A percentile compares a stretch with the other conserved stretches of the same genome.
Conservation (phyloP, 306 rosid species). For the Cajanus cajan region DNA sequence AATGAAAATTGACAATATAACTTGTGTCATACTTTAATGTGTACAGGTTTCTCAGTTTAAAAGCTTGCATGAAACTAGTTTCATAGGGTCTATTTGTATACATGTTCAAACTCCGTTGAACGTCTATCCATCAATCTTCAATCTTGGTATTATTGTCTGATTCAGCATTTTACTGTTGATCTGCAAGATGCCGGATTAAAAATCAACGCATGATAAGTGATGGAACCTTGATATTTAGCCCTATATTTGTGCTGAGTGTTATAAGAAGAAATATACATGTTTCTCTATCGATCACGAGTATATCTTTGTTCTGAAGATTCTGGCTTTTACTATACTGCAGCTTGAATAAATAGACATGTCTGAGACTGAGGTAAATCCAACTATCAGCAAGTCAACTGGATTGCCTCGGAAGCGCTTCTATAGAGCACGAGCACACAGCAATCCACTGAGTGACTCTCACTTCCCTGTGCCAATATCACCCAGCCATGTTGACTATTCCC, state of each 20-base stretch:
- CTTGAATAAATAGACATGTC: slow-evolving; percentile 49
- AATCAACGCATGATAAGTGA: slow-evolving; percentile 5
- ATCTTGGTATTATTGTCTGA: neutral
- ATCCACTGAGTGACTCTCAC: slow-evolving; percentile 95
- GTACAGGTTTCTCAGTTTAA: neutral
- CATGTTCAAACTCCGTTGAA: no score
- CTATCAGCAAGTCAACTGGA: slow-evolving; percentile 77
- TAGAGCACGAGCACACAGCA: slow-evolving; percentile 96
- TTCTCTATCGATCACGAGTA: neutral
- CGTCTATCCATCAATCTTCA: slow-evolving; percentile 1
- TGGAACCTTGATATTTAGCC: neutral
- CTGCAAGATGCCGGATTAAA: neutral
- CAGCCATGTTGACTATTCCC: slow-evolving; percentile 65
- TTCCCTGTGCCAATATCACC: slow-evolving; percentile 86
- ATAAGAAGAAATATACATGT: neutral
- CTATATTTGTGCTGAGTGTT: slow-evolving; percentile 3
- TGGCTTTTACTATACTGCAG: slow-evolving; percentile 36
- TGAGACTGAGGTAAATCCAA: slow-evolving; percentile 55
- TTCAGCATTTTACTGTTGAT: neutral
- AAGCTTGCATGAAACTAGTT: neutral
- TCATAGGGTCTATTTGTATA: no score
- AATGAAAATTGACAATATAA: neutral
- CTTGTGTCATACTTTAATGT: neutral
- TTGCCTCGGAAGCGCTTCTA: slow-evolving; percentile 96
- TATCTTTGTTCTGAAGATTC: slow-evolving; percentile 27